Base-by-base conservation (phyloP, 2,329 filamentous ascomycete species). In the Aspergillus pseudotamarii region DNA sequence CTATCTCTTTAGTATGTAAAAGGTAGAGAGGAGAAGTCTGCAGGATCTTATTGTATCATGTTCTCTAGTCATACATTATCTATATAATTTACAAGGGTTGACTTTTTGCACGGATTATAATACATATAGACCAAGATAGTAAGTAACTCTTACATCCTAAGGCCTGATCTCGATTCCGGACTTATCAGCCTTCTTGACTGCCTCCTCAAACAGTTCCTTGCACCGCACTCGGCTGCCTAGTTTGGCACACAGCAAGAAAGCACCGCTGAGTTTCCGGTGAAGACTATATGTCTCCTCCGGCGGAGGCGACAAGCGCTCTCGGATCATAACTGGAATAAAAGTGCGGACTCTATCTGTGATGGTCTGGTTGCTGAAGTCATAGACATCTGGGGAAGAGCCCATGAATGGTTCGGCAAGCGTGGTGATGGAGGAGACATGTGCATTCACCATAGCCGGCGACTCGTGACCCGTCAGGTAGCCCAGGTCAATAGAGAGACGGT, bases 211-310 rank as follows among this genome's bases (percentile, higher is more conserved):
- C 80, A 99, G 80, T 63, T 91, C 88, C 66, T 90, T 87, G 71
- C 94, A 97, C 62, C 84, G 83, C 3, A 99, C 94, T 67, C 88
- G 85, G 76, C 93, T 97, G 3, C 92, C 93, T 64, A 99, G 77
- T 68, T 89, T 86, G 0, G 95, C 94, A 77, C 95, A 99, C 21
- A 99, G 83, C 72, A 99, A 79, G 75, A 99, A 99, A 0, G 95
- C 96, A 0, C 95, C 95, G 76, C 93, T 97, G 60, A 99, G 81
- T 81, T 99, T 99, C 64, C 95, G 87, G 79, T 99, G 95, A 72
- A 99, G 80, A 75, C 91, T 94, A 75, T 99, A 99, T 58, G 95
- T 99, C 83, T 99, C 95, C 80, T 99, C 96, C 0, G 95, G 95
- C 28, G 96, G 95, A 28, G 95, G 94, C 19, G 92, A 88, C 23